Base-by-base conservation (phyloP, 2,329 filamentous ascomycete species). In the Alternaria triticina region DNA sequence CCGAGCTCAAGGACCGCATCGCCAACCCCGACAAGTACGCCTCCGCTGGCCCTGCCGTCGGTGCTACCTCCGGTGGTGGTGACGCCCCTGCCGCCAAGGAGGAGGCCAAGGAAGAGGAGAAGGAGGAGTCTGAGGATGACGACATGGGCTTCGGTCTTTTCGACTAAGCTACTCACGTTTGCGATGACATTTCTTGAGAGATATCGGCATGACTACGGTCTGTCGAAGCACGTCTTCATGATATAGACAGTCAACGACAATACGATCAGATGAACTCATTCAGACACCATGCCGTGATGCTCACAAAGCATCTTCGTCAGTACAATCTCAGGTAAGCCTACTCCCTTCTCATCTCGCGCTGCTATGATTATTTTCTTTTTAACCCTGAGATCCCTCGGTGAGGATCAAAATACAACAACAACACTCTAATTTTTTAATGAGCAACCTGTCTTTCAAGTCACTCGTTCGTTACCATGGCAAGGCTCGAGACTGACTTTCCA, bases 1-100 rank as follows among this genome's bases (percentile, higher is more conserved):
- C 96, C 80, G 88, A 97, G 86, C 91, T 99, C 86, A 99, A 99
- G 92, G 96, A 99, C 87, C 94, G 96, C 83, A 97, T 99, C 79
- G 93, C 93, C 86, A 98, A 99, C 90, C 96, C 96, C 75, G 96
- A 99, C 59, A 93, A 93, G 59, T 99, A 98, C 83, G 96, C 95
- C 71, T 82, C 93, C 52, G 86, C 94, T 72, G 93, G 91, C 72
- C 93, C 95, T 62, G 88, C 82, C 70, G 86, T 85, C 64, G 85
- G 88, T 60, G 83, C 84, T 57, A 80, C 83, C 51, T 82, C 83
- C 65, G 84, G 83, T 67, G 86, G 84, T 67, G 86, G 84, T 67
- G 85, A 82, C 58, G 84, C 82, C 54, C 84, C 83, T 57, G 69
- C 72, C 25, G 70, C 72, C 17, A 72, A 70, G 61, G 72, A 72